Base-by-base conservation (phyloP, 768 basidiomycete species). In the Phylloporus sp. region DNA sequence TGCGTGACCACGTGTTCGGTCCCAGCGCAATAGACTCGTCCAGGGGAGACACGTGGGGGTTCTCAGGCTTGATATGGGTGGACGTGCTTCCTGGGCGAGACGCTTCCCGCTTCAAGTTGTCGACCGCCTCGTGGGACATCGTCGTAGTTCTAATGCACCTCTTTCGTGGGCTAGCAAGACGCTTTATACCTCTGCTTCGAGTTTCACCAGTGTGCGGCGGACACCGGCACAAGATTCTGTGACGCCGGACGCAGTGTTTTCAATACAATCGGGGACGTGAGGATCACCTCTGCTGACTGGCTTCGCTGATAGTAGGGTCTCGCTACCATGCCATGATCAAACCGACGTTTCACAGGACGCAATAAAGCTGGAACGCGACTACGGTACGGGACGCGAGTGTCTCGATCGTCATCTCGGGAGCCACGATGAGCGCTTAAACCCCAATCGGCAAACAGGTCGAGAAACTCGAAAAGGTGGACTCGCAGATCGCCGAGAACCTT, bases 1-100 rank as follows among this genome's bases (percentile, higher is more conserved):
- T 71, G 46, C 59, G 69, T n/a, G 74, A 71, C 80, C 76, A 79
- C 45, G 55, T 50, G 59, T 78, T 80, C 6, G 74, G 74, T 52
- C 69, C 65, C 20, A 50, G 57, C 15, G 15, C 1, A 23, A 24
- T n/a, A 20, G 11, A 14, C 6, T 53, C 50, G 21, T 15, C 37
- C 18, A 33, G 34, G 6, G 38, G 17, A 20, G 13, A 11, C 6
- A 28, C 15, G 22, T 32, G 29, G 9, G 31, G 4, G 6, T 23
- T 15, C 13, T 28, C 31, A 5, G 20, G 24, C 7, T 26, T 38
- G 17, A 5, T n/a, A 23, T 45, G 48, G n/a, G 9, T 24, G 28
- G 8, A 35, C 20, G 23, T 34, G 11, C 29, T 46, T 28, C 33
- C 54, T 29, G 18, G 21, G 6, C n/a, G 37, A n/a, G 38, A 26